These are phyloP conservation scores for Entonaema liquescens DNA, from an alignment of 495 filamentous ascomycete species.

Conservation along the genomic window DNA sequence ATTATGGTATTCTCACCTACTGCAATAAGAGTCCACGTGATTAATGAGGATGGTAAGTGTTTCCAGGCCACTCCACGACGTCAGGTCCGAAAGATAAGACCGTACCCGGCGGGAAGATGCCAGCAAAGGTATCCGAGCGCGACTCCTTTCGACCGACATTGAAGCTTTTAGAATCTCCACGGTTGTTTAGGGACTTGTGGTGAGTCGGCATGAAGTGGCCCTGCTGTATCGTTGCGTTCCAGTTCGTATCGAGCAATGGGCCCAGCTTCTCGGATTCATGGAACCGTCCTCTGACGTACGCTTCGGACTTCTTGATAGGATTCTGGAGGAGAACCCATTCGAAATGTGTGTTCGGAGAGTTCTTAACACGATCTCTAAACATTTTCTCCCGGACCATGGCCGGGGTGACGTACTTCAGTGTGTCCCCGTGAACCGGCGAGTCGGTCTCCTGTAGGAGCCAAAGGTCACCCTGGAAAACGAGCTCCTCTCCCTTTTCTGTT, in stretches of 20 bases:
- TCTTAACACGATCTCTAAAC: constrained; percentile 47
- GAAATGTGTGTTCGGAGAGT: constrained; percentile 34
- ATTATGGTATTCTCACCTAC: not conserved
- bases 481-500: constrained; percentile 31
- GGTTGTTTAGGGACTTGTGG: constrained; percentile 53
- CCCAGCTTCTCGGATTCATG: constrained; percentile 53
- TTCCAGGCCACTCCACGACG: constrained; percentile 12
- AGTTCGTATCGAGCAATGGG: constrained; percentile 45
- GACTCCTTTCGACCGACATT: constrained; percentile 31
- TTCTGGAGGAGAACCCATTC: constrained; percentile 44
- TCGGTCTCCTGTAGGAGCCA: constrained; percentile 39
- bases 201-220: constrained; percentile 47
- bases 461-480: constrained; percentile 27
- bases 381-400: constrained; percentile 49
- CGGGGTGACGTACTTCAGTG: constrained; percentile 39
- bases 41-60: not conserved
- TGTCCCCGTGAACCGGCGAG: constrained; percentile 14
- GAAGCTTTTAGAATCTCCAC: constrained; percentile 39
- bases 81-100: constrained; percentile 6
- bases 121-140: constrained; percentile 25
- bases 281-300: constrained; percentile 52
- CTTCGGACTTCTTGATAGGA: constrained; percentile 39
- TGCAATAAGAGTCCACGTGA: not conserved
- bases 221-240: constrained; percentile 33
- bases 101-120: constrained; percentile 18